Evolutionary conservation across 495 filamentous ascomycete genomes (phyloP).

Genomic region (Lichina pygmaea): DNA sequence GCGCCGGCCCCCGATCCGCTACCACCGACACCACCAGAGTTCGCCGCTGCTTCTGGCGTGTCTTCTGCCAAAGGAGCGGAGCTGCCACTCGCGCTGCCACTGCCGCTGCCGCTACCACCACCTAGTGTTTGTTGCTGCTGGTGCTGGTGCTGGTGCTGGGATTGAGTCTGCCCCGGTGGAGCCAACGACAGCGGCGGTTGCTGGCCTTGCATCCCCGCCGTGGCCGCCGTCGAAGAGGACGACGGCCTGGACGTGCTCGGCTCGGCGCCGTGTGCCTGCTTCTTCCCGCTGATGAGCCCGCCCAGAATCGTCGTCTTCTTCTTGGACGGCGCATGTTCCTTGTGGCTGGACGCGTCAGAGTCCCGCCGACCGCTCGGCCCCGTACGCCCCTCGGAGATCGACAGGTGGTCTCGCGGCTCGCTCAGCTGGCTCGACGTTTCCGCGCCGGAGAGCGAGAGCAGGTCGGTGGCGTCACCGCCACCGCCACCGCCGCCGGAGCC

Average conservation of each 20-base stretch:
- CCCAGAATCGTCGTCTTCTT: conserved; percentile 24
- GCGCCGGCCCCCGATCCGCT: no score
- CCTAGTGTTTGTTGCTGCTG: neutral
- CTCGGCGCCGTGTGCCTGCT: no score
- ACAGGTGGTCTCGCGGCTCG: conserved; percentile 7
- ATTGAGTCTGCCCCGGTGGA: neutral
- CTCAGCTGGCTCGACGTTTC: conserved; percentile 10
- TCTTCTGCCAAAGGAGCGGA: neutral
- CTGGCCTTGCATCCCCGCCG: neutral
- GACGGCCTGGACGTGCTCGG: neutral
- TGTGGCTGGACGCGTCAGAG: conserved; percentile 4
- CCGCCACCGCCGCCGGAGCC: conserved; percentile 15
- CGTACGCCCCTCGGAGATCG: conserved; percentile 4
- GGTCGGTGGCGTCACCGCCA: conserved; percentile 15
- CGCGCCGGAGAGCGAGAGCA: conserved; percentile 8
- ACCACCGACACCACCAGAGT: no score
- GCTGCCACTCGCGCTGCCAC: conserved; percentile 3
- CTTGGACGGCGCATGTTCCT: conserved; percentile 12
- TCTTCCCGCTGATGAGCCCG: conserved; percentile 15
- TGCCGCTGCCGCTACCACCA: neutral
- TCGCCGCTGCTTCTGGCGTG: no score
- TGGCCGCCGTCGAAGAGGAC: neutral
- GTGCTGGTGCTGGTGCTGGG: neutral
- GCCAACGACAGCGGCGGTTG: neutral
- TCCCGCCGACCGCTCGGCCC: no score